phyloP scores from a whole-genome alignment of 371 early-diverging fungal genomes.

The Sporodiniella umbellata region DNA sequence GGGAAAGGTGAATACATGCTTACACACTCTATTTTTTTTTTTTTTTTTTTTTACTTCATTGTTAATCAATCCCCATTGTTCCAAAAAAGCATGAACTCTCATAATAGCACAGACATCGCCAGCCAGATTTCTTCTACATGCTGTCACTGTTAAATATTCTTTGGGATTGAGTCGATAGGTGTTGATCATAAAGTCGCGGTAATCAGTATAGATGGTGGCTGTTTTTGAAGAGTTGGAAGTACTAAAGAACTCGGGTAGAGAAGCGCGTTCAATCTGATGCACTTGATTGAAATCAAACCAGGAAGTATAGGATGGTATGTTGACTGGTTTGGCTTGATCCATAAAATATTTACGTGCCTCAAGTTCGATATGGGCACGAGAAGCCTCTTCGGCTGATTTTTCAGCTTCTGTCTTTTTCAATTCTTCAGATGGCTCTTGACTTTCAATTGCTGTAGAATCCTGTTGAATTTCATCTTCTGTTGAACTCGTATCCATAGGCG shows the following conservation, averaged over 20 bases:
- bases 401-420: constrained; percentile 3
- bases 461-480: neutral
- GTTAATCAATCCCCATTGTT: constrained; percentile 99
- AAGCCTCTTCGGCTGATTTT: constrained; percentile 4
- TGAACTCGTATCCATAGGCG: neutral
- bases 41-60: constrained; percentile 70
- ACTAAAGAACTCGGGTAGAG: constrained; percentile 96
- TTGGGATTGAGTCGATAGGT: constrained; percentile 92
- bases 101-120: constrained; percentile 98
- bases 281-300: constrained; percentile 91
- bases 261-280: constrained; percentile 88
- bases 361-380: constrained; percentile 52
- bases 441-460: neutral
- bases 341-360: constrained; percentile 70
- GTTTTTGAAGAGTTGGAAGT: constrained; percentile 89
- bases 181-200: constrained; percentile 97
- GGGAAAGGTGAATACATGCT: neutral
- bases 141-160: constrained; percentile 96
- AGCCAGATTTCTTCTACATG: constrained; percentile 90
- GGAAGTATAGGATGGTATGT: constrained; percentile 83
- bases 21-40: neutral
- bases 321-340: constrained; percentile 72
- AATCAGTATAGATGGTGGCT: constrained; percentile 90
- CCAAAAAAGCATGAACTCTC: constrained; percentile 96
- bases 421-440: too few species aligned